Percentiles rank a stretch among this genome's conserved stretches.
Conservation (phyloP, 768 basidiomycete species). For the Tubosaeta brunneosetosa region DNA sequence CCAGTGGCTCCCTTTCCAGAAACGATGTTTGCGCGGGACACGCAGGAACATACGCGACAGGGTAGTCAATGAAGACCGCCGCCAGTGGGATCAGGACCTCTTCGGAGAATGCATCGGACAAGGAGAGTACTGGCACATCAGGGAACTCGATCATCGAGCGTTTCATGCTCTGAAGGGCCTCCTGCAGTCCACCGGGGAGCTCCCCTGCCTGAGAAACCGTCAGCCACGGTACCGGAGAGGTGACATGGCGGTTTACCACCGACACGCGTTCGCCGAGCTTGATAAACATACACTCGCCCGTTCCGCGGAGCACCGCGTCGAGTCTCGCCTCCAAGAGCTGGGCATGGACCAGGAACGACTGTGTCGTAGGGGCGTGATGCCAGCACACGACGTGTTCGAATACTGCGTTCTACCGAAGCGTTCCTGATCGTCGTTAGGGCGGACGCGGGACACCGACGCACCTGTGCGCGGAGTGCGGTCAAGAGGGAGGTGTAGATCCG, state of each 20-base stretch:
- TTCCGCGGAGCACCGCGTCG: background rate
- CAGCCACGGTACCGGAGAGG: background rate
- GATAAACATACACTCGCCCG: slow-evolving; percentile 15
- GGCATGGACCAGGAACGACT: slow-evolving; percentile 54
- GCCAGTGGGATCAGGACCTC: slow-evolving; percentile 47
- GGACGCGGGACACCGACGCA: slow-evolving; percentile 22
- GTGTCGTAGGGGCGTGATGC: slow-evolving; percentile 42
- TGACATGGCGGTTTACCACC: slow-evolving; percentile 15
- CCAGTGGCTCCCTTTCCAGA: slow-evolving; percentile 43
- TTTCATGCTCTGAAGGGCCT: slow-evolving; percentile 11
- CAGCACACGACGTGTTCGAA: slow-evolving; percentile 44
- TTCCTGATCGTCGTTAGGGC: background rate
- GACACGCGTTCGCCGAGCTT: slow-evolving; percentile 12
- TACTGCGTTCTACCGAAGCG: slow-evolving; percentile 5
- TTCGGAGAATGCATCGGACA: slow-evolving; percentile 27
- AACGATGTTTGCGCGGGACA: slow-evolving; percentile 34
- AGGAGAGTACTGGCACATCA: slow-evolving; percentile 21
- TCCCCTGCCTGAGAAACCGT: slow-evolving; percentile 10
- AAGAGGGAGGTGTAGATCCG: slow-evolving; percentile 36
- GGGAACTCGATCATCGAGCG: slow-evolving; percentile 3
- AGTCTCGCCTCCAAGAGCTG: slow-evolving; percentile 15
- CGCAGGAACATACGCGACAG: slow-evolving; percentile 50
- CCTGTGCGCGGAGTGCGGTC: slow-evolving; percentile 34
- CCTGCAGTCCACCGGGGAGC: slow-evolving; percentile 9
- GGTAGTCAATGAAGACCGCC: slow-evolving; percentile 58